Evolutionary conservation across 345 rosid species (phyloP).

Genomic region (Ailanthus altissimus): DNA sequence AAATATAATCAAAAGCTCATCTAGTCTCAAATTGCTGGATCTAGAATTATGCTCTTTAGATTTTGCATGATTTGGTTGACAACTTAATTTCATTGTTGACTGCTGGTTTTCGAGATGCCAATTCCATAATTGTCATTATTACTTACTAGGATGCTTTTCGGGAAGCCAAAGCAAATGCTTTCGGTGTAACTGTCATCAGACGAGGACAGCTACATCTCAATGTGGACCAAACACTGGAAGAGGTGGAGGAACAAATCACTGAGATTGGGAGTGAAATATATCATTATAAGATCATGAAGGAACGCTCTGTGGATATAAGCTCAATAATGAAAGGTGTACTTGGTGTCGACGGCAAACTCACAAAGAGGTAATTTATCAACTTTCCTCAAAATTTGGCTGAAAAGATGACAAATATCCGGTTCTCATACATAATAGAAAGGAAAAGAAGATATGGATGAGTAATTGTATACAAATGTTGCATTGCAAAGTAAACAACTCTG

Average conservation of each 20-base stretch:
- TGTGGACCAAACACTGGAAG: constrained; percentile 78
- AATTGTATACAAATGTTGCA: not conserved
- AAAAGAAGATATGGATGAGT: not conserved
- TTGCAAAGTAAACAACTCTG: not conserved
- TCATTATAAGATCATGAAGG: constrained; percentile 74
- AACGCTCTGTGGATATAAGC: constrained; percentile 73
- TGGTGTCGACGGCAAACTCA: constrained; percentile 37
- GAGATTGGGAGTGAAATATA: constrained; percentile 90
- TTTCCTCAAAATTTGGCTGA: not conserved
- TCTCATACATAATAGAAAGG: not conserved
- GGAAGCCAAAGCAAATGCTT: constrained; percentile 86
- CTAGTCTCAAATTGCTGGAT: not conserved
- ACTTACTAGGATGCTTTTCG: constrained; percentile 67
- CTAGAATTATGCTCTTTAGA: not conserved
- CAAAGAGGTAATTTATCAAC: constrained; percentile 37
- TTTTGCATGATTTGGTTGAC: constrained; percentile 7
- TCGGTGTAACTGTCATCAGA: constrained; percentile 77
- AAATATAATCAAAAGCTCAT: not conserved
- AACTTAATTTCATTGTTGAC: not conserved
- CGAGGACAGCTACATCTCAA: constrained; percentile 73
- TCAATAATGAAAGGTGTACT: constrained; percentile 80
- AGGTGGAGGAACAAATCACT: constrained; percentile 71
- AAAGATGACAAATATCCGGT: not conserved
- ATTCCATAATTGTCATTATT: constrained; percentile 14
- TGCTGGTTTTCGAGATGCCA: not conserved